Evolutionary conservation across 2,329 filamentous ascomycete genomes (phyloP).

Genomic region (Huntiella abstrusa): DNA sequence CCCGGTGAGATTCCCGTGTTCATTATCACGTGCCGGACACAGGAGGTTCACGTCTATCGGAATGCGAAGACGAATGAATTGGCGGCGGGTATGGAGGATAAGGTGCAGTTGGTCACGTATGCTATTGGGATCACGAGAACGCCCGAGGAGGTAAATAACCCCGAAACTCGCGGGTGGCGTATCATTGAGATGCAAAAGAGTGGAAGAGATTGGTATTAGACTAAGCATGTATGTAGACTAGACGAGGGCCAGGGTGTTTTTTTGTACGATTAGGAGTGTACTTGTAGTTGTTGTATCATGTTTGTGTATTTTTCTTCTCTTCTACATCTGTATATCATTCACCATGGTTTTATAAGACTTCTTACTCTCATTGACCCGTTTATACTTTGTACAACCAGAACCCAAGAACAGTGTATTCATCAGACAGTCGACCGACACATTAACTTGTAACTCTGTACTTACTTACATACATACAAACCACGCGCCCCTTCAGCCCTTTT

Average conservation of each 20-base stretch:
- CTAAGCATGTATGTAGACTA: neutral
- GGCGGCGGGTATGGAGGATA: slow-evolving; percentile 95
- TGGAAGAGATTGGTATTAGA: slow-evolving; percentile 61
- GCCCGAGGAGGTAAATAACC: slow-evolving; percentile 89
- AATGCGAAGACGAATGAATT: slow-evolving; percentile 80
- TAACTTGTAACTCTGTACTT: neutral
- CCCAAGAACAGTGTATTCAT: neutral
- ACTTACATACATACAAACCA: neutral
- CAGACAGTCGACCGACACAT: neutral
- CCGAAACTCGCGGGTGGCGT: slow-evolving; percentile 90
- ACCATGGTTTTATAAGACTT: neutral
- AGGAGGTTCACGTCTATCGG: slow-evolving; percentile 93
- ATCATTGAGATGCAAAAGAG: slow-evolving; percentile 98
- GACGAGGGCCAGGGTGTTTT: neutral
- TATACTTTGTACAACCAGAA: neutral
- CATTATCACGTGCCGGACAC: slow-evolving; percentile 87
- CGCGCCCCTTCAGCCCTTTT: too few relatives aligned
- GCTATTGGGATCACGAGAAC: slow-evolving; percentile 90
- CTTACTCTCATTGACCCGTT: neutral
- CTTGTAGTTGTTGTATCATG: slow-evolving; percentile 4
- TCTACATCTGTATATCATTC: neutral
- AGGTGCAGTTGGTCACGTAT: slow-evolving; percentile 94
- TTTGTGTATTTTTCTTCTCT: slow-evolving; percentile 1
- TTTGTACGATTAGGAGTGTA: slow-evolving; percentile 9
- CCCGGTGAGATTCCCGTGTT: slow-evolving; percentile 86